Base-by-base conservation (phyloP, 306 rosid genomes). In the Biancaea sappan region DNA sequence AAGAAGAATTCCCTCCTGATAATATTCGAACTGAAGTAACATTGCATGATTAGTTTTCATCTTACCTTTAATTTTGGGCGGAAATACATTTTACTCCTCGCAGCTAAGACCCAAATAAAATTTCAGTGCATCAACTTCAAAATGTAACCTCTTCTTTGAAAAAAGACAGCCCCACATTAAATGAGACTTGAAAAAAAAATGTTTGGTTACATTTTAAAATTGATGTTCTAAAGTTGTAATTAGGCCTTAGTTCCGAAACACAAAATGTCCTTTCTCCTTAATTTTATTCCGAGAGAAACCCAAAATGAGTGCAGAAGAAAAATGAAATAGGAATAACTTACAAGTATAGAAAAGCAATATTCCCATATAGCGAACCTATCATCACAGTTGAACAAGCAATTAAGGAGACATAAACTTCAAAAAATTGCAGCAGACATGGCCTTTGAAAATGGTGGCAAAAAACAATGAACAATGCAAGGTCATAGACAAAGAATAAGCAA, bases 311-410 rank as follows among this genome's bases (percentile, higher is more conserved):
- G 61, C 59, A 70, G 34, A 81, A 34, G 76, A 69, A 75, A 67
- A 69, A 34, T 58, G 16, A 34, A 72, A 63, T 11, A 19, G 54
- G 22, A 47, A 38, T 31, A 69, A 28, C 94, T 81, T 80, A 94
- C 98, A 84, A 77, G 82, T 86, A 87, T 74, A 91, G 77, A 85
- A 95, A 92, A 34, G 87, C 83, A 56, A 94, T 78, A 76, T 94
- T 94, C 50, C 96, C 98, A 46, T 91, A 93, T 84, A 32, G 79
- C 69, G 80, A 91, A 91, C 98, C 97, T 94, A 86, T 69, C 77
- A 35, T 62, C 74, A 67, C 34, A 44, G 67, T 76, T 60, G 41
- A 60, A 60, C 48, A 40, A 47, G 46, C 43, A 6, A 28, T n/a
- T n/a, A n/a, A n/a, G 15, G 8, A 77, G 6, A 24, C 62, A 52